Percentiles rank a stretch among this genome's conserved stretches.
Conservation (phyloP, 2,329 filamentous ascomycete species). For the Bimuria novae-zelandiae region DNA sequence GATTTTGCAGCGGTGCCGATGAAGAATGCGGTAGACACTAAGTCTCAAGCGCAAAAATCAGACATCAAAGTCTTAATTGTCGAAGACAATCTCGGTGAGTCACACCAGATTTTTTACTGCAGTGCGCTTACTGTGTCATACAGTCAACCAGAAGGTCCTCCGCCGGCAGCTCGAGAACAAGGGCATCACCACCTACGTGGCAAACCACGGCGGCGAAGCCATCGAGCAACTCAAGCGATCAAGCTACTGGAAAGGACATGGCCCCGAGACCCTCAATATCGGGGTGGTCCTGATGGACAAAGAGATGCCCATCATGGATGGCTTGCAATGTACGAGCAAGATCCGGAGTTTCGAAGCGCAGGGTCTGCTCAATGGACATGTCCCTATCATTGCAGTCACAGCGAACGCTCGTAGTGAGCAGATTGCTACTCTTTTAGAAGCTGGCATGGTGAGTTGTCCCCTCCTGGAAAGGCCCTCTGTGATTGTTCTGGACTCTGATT, state of each 20-base stretch:
- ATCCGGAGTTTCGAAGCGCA: constrained; percentile 45
- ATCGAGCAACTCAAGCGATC: constrained; percentile 51
- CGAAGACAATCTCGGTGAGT: constrained; percentile 45
- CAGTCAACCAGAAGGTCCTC: constrained; percentile 56
- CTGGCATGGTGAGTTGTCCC: constrained; percentile 46
- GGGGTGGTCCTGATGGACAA: constrained; percentile 47
- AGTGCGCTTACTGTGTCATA: constrained; percentile 8
- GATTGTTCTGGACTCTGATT: constrained; percentile 3
- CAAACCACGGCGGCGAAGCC: constrained; percentile 57
- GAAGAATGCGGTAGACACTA: constrained; percentile 4
- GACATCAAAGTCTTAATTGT: constrained; percentile 49
- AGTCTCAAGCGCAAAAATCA: constrained; percentile 19
- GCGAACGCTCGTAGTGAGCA: constrained; percentile 49
- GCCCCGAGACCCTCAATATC: constrained; percentile 29
- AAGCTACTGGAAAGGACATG: constrained; percentile 47
- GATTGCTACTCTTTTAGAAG: constrained; percentile 44
- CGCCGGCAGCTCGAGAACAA: constrained; percentile 56
- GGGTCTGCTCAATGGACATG: constrained; percentile 39
- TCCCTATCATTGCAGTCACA: constrained; percentile 50
- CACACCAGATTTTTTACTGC: not conserved
- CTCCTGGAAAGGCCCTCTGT: too few species aligned
- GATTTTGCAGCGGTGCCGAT: constrained; percentile 40
- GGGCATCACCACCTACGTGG: constrained; percentile 52
- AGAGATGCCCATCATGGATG: constrained; percentile 51
- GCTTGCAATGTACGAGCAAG: constrained; percentile 42